Base-by-base conservation (phyloP, 371 early-diverging fungal species). In the Apophysomyces variabilis region DNA sequence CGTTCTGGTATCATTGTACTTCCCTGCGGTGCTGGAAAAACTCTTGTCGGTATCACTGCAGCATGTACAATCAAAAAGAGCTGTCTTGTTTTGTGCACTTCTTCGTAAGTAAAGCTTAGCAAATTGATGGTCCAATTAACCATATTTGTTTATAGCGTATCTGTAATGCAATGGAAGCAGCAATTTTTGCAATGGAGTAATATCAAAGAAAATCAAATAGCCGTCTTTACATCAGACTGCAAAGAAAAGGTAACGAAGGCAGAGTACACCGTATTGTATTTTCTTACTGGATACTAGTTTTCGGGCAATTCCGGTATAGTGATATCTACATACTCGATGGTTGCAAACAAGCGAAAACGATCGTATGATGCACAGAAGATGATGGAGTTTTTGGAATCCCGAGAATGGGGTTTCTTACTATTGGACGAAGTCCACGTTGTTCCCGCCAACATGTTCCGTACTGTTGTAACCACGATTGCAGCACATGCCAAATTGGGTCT, bases 381-480 rank as follows among this genome's bases (percentile, higher is more conserved):
- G 91, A 97, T 99, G 96, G 95, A 98, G 56, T 95, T 94, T 66
- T 80, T 99, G 47, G 85, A 87, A 57, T 82, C 85, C 18, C 92
- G 91, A 36, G 99, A 99, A 79, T 99, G 99, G 99, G 99, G 99
- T 0, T 91, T 99, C 62, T 74, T 99, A 65, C 72, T 99, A 5
- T 83, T 99, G 21, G 99, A 99, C 74, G 99, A 99, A 80, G 99
- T 99, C 7, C 99, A 99, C 74, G 99, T 99, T 47, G 99, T 99
- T 6, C 99, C 99, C 7, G 99, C 99, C 46, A 93, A 96, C 67
- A 96, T 99, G 95, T 99, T 99, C 80, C 90, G 99, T 66, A 93
- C 93, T 54, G 99, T 99, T 1, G 88, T 99, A 18, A 95, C 96
- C 1, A 90, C 91, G 3, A 95, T 99, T 61, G 91, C 94, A 14